Evolutionary conservation across 2,329 filamentous ascomycete species (phyloP).

Genomic region (Colletotrichum simmondsii): DNA sequence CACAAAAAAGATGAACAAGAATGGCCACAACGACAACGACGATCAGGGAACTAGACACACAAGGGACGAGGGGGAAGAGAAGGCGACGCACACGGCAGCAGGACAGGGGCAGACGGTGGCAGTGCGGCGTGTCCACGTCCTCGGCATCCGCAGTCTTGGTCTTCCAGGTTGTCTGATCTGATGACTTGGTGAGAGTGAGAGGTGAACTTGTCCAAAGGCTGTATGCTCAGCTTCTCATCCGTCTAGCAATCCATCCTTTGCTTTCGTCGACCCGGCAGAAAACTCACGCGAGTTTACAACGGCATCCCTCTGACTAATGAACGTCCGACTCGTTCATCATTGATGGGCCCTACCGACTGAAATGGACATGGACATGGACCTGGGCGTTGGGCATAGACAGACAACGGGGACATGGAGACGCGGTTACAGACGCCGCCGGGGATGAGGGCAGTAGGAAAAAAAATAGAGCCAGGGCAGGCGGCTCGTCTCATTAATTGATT

Average conservation of each 20-base stretch:
- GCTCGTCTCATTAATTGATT: not conserved
- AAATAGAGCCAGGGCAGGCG: not conserved
- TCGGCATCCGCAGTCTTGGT: not conserved
- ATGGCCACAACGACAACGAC: not conserved
- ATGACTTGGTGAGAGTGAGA: not conserved
- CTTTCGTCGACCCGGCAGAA: not conserved
- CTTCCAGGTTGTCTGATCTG: not conserved
- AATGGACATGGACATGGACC: too few species aligned
- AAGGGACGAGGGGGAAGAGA: not conserved
- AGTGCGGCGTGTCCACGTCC: not conserved
- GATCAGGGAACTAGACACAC: not conserved
- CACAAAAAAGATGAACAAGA: not conserved
- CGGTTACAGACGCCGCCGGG: constrained; percentile 3
- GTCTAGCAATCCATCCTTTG: not conserved
- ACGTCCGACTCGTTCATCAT: not conserved
- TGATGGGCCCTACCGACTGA: not conserved
- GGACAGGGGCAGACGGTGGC: not conserved
- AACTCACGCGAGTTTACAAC: not conserved
- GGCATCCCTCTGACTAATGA: constrained; percentile 28
- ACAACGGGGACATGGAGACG: not conserved
- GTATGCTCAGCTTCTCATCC: not conserved
- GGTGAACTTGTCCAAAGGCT: not conserved
- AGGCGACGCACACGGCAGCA: not conserved
- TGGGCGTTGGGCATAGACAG: not conserved
- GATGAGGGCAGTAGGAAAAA: not conserved